These are phyloP conservation scores for Cylindrodendrum hubeiense DNA, from an alignment of 2,329 filamentous ascomycete genomes.

Conservation along the genomic window DNA sequence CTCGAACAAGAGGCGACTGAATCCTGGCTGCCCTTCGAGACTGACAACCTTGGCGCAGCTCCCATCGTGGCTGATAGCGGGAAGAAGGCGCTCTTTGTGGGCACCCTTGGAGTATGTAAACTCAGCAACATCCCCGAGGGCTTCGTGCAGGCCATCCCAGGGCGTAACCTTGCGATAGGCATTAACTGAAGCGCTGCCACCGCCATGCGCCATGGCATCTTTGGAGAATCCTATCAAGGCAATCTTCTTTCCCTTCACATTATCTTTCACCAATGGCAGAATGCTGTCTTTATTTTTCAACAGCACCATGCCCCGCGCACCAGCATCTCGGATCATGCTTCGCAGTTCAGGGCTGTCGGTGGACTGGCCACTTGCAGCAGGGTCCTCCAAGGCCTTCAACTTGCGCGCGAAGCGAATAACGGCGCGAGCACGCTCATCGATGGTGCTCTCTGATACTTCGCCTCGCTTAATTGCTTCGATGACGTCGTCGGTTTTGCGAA, in stretches of 20 bases:
- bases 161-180: conserved; percentile 49
- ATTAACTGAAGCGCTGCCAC: conserved; percentile 48
- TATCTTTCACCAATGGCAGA: conserved; percentile 60
- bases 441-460: conserved; percentile 34
- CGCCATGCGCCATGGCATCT: conserved; percentile 46
- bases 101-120: conserved; percentile 42
- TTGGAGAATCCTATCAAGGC: conserved; percentile 49
- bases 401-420: conserved; percentile 47
- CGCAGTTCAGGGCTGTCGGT: conserved; percentile 41
- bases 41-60: conserved; percentile 36
- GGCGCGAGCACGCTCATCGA: conserved; percentile 46
- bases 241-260: conserved; percentile 40
- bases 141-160: conserved; percentile 45
- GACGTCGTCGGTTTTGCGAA: conserved; percentile 39
- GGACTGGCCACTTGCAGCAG: not conserved
- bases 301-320: conserved; percentile 68
- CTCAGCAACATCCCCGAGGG: conserved; percentile 33
- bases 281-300: conserved; percentile 71
- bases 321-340: conserved; percentile 40
- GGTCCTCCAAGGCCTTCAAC: conserved; percentile 33
- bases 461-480: conserved; percentile 40
- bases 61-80: conserved; percentile 28
- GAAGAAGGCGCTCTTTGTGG: conserved; percentile 35
- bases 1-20: conserved; percentile 43
- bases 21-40: conserved; percentile 46